Conservation (phyloP, 768 basidiomycete genomes). For the Termitomyces bulborhizus region DNA sequence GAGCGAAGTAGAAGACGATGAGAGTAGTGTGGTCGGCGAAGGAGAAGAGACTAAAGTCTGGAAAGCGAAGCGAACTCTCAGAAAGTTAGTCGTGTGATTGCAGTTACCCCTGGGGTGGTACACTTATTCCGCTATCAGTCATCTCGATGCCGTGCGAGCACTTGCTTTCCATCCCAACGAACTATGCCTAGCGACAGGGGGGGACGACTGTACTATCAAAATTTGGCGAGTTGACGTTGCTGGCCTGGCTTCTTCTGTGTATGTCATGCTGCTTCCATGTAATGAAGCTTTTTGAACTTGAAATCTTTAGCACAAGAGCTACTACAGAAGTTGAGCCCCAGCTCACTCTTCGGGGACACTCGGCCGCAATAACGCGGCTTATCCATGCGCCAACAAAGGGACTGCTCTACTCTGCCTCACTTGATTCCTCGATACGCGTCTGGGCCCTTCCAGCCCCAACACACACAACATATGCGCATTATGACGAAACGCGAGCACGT, state of each 20-base stretch:
- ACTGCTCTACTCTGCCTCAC: slow-evolving; percentile 83
- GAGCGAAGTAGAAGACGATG: slow-evolving; percentile 67
- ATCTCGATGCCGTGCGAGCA: slow-evolving; percentile 89
- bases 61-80: slow-evolving; percentile 80
- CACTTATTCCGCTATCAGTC: slow-evolving; percentile 41
- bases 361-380: slow-evolving; percentile 83
- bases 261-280: slow-evolving; percentile 28
- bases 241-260: slow-evolving; percentile 72
- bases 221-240: slow-evolving; percentile 88
- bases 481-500: slow-evolving; percentile 71
- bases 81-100: slow-evolving; percentile 62
- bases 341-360: slow-evolving; percentile 90
- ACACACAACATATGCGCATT: slow-evolving; percentile 89
- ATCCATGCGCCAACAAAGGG: slow-evolving; percentile 72
- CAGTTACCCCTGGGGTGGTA: slow-evolving; percentile 9
- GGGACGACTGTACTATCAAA: slow-evolving; percentile 94
- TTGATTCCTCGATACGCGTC: slow-evolving; percentile 89
- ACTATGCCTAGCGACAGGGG: slow-evolving; percentile 83
- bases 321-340: slow-evolving; percentile 91
- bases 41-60: slow-evolving; percentile 71
- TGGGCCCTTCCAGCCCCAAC: slow-evolving; percentile 76
- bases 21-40: slow-evolving; percentile 58
- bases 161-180: slow-evolving; percentile 87
- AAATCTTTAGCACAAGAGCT: slow-evolving; percentile 45
- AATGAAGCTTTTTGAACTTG: slow-evolving; percentile 13